These are phyloP conservation scores for Epichloe sylvatica DNA, from an alignment of 2,329 filamentous ascomycete species.

Conservation along the genomic window DNA sequence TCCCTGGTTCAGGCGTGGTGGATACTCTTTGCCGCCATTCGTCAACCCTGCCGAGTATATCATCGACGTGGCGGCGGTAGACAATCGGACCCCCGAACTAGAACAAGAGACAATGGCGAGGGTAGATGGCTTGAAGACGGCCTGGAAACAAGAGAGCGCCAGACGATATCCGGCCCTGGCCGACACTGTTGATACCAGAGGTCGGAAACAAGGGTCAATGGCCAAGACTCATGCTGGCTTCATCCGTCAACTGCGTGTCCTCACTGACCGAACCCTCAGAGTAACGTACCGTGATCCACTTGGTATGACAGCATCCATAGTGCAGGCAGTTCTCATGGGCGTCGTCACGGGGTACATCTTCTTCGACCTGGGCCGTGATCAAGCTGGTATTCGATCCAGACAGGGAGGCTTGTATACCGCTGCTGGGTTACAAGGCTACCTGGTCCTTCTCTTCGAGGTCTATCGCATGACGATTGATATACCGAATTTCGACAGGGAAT, in stretches of 20 bases:
- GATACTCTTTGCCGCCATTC: constrained; percentile 51
- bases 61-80: constrained; percentile 60
- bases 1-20: constrained; percentile 47
- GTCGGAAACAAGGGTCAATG: constrained; percentile 10
- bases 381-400: constrained; percentile 58
- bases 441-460: constrained; percentile 62
- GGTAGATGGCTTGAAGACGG: constrained; percentile 45
- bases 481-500: constrained; percentile 60
- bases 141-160: constrained; percentile 37
- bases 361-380: constrained; percentile 47
- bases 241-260: constrained; percentile 46
- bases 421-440: constrained; percentile 58
- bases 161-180: constrained; percentile 13
- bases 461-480: constrained; percentile 66
- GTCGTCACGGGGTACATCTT: constrained; percentile 64
- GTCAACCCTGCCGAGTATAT: constrained; percentile 68
- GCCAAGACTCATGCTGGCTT: constrained; percentile 39
- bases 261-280: constrained; percentile 55
- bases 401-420: constrained; percentile 61
- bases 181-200: neutral
- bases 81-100: constrained; percentile 53
- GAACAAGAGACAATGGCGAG: constrained; percentile 45
- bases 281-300: constrained; percentile 65
- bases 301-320: constrained; percentile 55
- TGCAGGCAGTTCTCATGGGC: constrained; percentile 58